Base-by-base conservation (phyloP, 257 asterid genomes). In the Linaria vulgaris region DNA sequence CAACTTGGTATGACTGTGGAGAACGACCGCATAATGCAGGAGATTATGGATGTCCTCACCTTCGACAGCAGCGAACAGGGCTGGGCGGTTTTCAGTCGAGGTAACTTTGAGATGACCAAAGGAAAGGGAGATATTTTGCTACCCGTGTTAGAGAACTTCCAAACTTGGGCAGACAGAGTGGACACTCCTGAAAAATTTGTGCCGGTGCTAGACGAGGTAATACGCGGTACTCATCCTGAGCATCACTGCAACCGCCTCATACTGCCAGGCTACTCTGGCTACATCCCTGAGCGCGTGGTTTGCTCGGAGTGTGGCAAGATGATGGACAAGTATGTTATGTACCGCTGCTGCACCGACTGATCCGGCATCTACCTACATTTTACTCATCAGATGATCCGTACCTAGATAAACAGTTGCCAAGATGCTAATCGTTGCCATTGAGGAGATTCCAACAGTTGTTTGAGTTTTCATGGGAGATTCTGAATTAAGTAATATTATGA, bases 281-380 rank as follows among this genome's bases (percentile, higher is more conserved):
- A 84, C 50, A 74, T 85, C 6, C 95, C 95, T 0, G 95, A 85
- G 76, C 69, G 12, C 49, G 95, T 91, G 59, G 78, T 69, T 30
- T 91, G 96, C 70, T 80, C 94, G 0, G 98, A 88, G 65, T 91
- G 96, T 27, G 76, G 88, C 43, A 86, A 82, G 51, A 61, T 58
- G 0, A 91, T 91, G 98, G 96, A 88, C 70, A 91, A 82, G 79
- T 91, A 67, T 65, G 80, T 85, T 59, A 80, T 88, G 94, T 91
- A 88, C 76, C 77, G 86, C 31, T 91, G 97, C 85, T 91, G 97
- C 87, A 66, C 52, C n/a, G 98, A 91, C 9, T 88, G 70, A 78
- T 21, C 8, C 23, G 8, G 0, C 52, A 5, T 2, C 25, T 15
- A 11, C 25, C 41, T 34, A 34, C 41, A 34, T 34, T 34, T 34